A percentile compares a stretch with the other conserved stretches of the same genome.
phyloP scores from a whole-genome alignment of 805 yeast species.

The Geotrichum ghanense region DNA sequence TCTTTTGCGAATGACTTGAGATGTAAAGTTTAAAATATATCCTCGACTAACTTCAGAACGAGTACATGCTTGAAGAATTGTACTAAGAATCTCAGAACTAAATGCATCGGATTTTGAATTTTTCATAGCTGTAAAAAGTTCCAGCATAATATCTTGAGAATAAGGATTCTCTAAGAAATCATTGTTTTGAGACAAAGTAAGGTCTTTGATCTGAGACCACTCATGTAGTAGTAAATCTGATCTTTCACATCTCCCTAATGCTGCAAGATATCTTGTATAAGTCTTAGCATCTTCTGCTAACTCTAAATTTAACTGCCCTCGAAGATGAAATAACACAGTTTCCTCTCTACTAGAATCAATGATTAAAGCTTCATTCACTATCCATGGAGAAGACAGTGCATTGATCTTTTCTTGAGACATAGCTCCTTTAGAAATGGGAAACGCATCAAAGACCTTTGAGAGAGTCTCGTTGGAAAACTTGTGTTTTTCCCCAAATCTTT shows the following conservation, averaged over 20 bases:
- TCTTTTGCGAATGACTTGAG: conserved; percentile 11
- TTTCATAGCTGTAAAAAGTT: conserved; percentile 17
- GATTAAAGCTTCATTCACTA: conserved; percentile 11
- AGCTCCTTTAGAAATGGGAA: conserved; percentile 15
- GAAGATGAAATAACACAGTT: conserved; percentile 13
- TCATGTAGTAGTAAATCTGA: conserved; percentile 14
- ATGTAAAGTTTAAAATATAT: conserved; percentile 9
- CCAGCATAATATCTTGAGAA: conserved; percentile 14
- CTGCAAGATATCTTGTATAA: conserved; percentile 17
- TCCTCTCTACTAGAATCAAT: conserved; percentile 13
- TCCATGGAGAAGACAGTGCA: conserved; percentile 11
- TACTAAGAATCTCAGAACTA: conserved; percentile 11
- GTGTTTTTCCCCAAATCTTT: conserved; percentile 2
- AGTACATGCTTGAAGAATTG: conserved; percentile 11
- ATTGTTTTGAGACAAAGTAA: background rate
- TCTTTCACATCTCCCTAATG: conserved; percentile 16
- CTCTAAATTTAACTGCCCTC: conserved; percentile 10
- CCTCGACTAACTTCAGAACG: conserved; percentile 1
- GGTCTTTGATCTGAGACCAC: conserved; percentile 10
- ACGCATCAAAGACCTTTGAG: conserved; percentile 15
- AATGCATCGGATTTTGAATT: conserved; percentile 7
- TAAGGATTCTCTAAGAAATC: conserved; percentile 1
- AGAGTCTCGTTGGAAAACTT: conserved; percentile 9
- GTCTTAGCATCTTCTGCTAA: conserved; percentile 2
- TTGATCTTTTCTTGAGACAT: conserved; percentile 10